Evolutionary conservation across 192 early-diverging fungal species (phyloP).

Genomic region (Phycomyces blakesleeanus): DNA sequence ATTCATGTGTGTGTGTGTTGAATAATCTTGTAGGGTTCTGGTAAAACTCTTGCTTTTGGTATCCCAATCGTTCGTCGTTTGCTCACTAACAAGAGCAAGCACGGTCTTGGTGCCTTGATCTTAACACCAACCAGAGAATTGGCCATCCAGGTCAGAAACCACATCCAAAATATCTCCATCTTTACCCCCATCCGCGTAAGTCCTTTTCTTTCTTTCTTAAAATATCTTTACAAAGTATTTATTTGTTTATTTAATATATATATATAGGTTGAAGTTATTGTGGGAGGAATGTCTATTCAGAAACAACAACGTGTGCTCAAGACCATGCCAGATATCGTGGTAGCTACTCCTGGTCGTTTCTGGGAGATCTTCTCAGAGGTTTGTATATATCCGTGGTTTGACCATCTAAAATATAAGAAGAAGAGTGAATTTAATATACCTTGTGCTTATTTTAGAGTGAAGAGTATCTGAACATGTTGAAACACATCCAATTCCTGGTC

Average conservation of each 20-base stretch:
- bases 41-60: constrained; percentile 95
- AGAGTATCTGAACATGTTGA: constrained; percentile 49
- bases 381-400: not conserved
- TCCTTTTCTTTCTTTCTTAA: no score
- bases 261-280: constrained; percentile 69
- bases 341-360: constrained; percentile 80
- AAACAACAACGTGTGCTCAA: constrained; percentile 82
- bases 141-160: constrained; percentile 90
- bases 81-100: constrained; percentile 36
- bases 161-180: constrained; percentile 56
- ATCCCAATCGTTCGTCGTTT: constrained; percentile 84
- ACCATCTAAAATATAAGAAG: no score
- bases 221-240: not conserved
- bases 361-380: constrained; percentile 57
- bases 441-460: no score
- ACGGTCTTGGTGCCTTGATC: constrained; percentile 62
- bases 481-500: constrained; percentile 64
- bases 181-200: constrained; percentile 30
- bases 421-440: no score
- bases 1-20: no score
- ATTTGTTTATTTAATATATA: not conserved
- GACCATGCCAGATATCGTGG: constrained; percentile 63
- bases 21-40: constrained; percentile 87
- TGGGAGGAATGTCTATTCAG: constrained; percentile 91
- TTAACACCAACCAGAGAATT: constrained; percentile 93